Base-by-base conservation (phyloP, 2,329 filamentous ascomycete species). In the Ilyonectria robusta region DNA sequence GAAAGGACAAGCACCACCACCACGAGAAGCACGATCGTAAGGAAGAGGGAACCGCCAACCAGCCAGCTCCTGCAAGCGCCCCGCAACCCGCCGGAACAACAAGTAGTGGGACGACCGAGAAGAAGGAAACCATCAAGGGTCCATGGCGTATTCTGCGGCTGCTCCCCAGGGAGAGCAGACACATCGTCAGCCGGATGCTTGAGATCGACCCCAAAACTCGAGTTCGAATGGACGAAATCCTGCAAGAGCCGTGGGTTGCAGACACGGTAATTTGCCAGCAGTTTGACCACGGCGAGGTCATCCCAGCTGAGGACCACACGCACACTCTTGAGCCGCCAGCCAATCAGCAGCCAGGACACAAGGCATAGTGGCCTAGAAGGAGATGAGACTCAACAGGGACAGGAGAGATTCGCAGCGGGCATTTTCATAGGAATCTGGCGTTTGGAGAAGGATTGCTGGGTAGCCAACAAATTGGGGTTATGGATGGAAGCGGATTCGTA, bases 131-230 rank as follows among this genome's bases (percentile, higher is more conserved):
- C 0, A 97, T 99, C 73, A 94, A 94, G 76, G 96, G 96, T 0
- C 96, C 96, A 2, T 97, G 95, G 93, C 89, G 96, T 53, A 88
- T 99, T 48, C 84, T 99, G 33, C 90, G 96, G 47, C 85, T 98
- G 40, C 85, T 99, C 10, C 96, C 96, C 1, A 88, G 95, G 66
- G 96, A 98, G 81, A 97, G 92, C 71, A 87, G 96, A 58, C 92
- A 95, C 78, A 94, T 99, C 69, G 92, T 99, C 62, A 92, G 94
- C 50, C 88, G 93, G 64, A 99, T 99, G 96, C 88, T 99, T 40
- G 94, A 96, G 76, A 87, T 98, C 57, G 90, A 97, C 75, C 94
- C 95, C 0, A 92, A 89, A 77, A 92, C 92, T 71, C 89, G 96
- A 63, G 95, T 94, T 3, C 93, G 89, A 3, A 92, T 99, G 84